Evolutionary conservation across 2,329 filamentous ascomycete genomes (phyloP), one percentile per base, ranked within the genome.

Genomic region (Clonostachys rosea): DNA sequence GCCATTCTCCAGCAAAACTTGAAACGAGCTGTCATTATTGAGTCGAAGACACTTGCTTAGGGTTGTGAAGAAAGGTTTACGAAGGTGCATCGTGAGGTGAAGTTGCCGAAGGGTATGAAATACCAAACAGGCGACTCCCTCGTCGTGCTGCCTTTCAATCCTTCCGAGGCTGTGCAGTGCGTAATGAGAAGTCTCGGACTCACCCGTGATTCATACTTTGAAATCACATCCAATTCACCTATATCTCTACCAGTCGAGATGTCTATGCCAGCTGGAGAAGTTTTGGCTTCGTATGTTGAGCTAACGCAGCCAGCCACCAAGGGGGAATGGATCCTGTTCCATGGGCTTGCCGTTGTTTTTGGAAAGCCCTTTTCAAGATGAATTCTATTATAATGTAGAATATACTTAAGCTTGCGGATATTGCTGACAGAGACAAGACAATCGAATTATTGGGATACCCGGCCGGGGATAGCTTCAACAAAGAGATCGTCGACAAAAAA

Each of bases 11-110:
- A 79, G 4, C 75, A 84, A 43, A 74, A 84, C 46, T 73, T 86
- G 3, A 68, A 74, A 51, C 77, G 83, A 49, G 83, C 78, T 1
- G 64, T 77, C 1, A 79, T 87, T 0, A 50, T 80, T 0, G 70
- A 74, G 6, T 74, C 77, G 30, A 66, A 66, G 30, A 56, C 66
- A 0, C 65, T 87, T n/a, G 83, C 73, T 0, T 16, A 35, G 36
- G 61, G n/a, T 52, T 74, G 67, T 1, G n/a, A 66, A 73, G 76
- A 16, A 72, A 81, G 45, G 70, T 87, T 9, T 77, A 78, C 44
- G 77, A 88, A 16, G 75, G 78, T 47, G 69, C 90, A 0, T 86
- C 86, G 0, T 73, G 69, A 1, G 77, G 74, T 43, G 68, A 78
- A 65, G 6, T 24, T 24, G 24, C 7, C 6, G 6, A 24, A 24